Evolutionary conservation across 441 rosid species (phyloP).

Genomic region (Capsella rubella): DNA sequence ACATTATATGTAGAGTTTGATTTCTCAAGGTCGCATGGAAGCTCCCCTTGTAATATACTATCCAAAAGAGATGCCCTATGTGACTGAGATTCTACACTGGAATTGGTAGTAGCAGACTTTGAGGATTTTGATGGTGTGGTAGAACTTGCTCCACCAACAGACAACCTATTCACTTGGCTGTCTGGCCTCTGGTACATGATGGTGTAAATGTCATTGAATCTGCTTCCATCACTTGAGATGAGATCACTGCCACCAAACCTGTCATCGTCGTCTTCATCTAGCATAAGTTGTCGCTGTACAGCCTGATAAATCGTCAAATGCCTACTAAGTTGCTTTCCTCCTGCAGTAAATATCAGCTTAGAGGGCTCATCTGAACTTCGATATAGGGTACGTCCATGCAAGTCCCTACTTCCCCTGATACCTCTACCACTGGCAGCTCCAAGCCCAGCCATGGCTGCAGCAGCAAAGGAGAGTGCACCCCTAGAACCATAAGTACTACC

Average conservation of each 20-base stretch:
- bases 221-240: conserved; percentile 88
- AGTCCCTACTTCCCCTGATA: conserved; percentile 89
- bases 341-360: conserved; percentile 81
- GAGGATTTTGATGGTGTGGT: conserved; percentile 58
- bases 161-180: conserved; percentile 70
- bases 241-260: conserved; percentile 84
- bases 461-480: conserved; percentile 98
- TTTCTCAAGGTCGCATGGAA: conserved; percentile 97
- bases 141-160: conserved; percentile 70
- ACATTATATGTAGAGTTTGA: conserved; percentile 90
- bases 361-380: conserved; percentile 85
- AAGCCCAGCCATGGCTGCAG: conserved; percentile 99
- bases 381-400: conserved; percentile 81
- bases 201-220: conserved; percentile 89
- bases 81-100: conserved; percentile 60
- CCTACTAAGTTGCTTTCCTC: conserved; percentile 94
- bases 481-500: conserved; percentile 82
- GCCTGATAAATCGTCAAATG: conserved; percentile 99
- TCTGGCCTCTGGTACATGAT: conserved; percentile 92
- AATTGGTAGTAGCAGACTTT: conserved; percentile 56
- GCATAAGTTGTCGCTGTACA: conserved; percentile 89
- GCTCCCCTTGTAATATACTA: conserved; percentile 94
- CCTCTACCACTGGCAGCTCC: conserved; percentile 96
- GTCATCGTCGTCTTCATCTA: conserved; percentile 95
- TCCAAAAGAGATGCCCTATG: conserved; percentile 79